Evolutionary conservation across 768 basidiomycete species (phyloP).

Genomic region (Rhodotorula paludigena): DNA sequence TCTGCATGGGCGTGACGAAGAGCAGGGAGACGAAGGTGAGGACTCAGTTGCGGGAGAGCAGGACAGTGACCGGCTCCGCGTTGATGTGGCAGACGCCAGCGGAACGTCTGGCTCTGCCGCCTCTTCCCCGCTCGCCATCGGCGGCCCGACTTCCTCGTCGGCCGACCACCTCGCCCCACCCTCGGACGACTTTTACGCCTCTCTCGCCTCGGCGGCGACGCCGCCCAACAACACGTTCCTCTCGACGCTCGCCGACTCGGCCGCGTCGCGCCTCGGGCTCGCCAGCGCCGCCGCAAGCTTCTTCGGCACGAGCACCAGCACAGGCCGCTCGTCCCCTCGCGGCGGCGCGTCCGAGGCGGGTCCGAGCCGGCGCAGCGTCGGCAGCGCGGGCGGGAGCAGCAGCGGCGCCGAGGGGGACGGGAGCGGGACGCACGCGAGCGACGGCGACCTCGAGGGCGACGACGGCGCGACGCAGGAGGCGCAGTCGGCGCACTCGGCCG

Average conservation of each 20-base stretch:
- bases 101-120: background rate
- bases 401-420: background rate
- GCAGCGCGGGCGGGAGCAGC: background rate
- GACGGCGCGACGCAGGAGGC: constrained; percentile 1
- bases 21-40: background rate
- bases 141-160: no score
- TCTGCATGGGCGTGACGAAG: background rate
- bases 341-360: background rate
- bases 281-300: background rate
- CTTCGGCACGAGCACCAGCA: no score
- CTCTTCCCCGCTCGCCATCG: background rate
- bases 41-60: no score
- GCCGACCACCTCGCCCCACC: constrained; percentile 16
- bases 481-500: background rate
- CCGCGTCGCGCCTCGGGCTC: background rate
- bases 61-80: no score
- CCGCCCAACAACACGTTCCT: constrained; percentile 50
- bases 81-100: no score
- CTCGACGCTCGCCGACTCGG: constrained; percentile 45
- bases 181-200: constrained; percentile 19
- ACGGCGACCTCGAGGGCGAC: background rate
- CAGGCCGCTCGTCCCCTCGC: background rate
- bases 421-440: constrained; percentile 2
- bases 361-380: background rate
- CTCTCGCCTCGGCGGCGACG: constrained; percentile 43